Base-by-base conservation (phyloP, 2,329 filamentous ascomycete genomes). In the Septoria petroselini region DNA sequence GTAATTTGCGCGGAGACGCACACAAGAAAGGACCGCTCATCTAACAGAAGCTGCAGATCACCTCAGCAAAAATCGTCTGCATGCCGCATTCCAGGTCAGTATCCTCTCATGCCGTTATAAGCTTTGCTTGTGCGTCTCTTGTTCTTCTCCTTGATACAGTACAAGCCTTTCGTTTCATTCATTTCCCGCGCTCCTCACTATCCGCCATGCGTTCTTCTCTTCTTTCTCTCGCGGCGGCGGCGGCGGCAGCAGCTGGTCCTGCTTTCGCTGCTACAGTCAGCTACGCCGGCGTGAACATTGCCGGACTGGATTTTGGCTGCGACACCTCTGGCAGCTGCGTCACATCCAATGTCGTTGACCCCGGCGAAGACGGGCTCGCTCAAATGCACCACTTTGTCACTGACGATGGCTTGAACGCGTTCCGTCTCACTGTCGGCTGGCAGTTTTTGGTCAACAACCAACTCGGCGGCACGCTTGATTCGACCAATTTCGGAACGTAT, bases 341-440 rank as follows among this genome's bases (percentile, higher is more conserved):
- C 15, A 45, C 67, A 7, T 61, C 58, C 1, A 58, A 62, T 14
- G 59, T 62, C 17, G 53, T 59, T 4, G 63, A 70, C 6, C 71
- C 73, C 1, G 62, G 62, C 11, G 43, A 50, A 7, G 56, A 45
- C 12, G 64, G 63, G 21, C 62, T 62, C 40, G 35, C 52, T 53
- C 78, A 81, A 59, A 80, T 82, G 73, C 67, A 76, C 48, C 80
- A 83, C 59, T 83, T 82, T 55, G 69, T 74, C 45, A 71, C 71
- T n/a, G 72, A 77, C 41, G 72, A 77, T 39, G 70, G 72, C 40
- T 68, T 83, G 47, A 82, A 82, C 61, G 68, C 78, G 37, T 77
- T 82, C 64, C 76, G 80, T 33, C 69, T 85, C 8, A 78, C 79
- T 1, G 74, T 80, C 1, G 52, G 54, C 40, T 64, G 61, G 61